Evolutionary conservation across 1,284 basidiomycete genomes (phyloP).

Genomic region (Xanthoconium separans): DNA sequence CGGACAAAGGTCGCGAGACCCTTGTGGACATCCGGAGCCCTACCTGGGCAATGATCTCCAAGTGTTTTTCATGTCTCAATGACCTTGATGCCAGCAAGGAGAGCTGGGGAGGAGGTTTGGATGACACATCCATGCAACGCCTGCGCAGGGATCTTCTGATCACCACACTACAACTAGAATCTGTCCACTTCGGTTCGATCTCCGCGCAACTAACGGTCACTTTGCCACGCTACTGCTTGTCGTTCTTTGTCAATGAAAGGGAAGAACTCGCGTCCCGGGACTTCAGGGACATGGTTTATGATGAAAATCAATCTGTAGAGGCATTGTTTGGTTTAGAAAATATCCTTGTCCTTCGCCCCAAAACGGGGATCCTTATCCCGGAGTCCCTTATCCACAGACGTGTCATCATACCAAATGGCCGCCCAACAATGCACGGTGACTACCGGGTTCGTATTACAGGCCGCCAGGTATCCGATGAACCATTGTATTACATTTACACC

Average conservation of each 20-base stretch:
- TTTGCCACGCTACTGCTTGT: slow-evolving; percentile 29
- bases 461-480: no score
- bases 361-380: neutral
- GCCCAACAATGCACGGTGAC: no score
- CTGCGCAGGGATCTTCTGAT: neutral
- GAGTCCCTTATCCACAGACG: neutral
- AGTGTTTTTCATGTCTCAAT: no score
- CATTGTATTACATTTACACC: slow-evolving; percentile 15
- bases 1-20: no score
- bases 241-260: neutral
- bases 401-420: neutral
- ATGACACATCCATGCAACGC: no score
- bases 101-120: no score
- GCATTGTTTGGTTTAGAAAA: neutral
- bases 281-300: neutral
- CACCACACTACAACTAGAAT: neutral
- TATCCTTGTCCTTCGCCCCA: neutral
- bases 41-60: neutral
- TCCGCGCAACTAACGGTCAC: slow-evolving; percentile 29
- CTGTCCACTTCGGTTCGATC: no score
- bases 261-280: neutral
- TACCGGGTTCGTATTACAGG: no score
- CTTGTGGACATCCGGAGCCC: neutral
- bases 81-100: no score
- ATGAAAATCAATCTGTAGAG: neutral